These are phyloP conservation scores for Stachybotrys chlorohalonatus DNA, from an alignment of 2,329 filamentous ascomycete species.

Conservation along the genomic window DNA sequence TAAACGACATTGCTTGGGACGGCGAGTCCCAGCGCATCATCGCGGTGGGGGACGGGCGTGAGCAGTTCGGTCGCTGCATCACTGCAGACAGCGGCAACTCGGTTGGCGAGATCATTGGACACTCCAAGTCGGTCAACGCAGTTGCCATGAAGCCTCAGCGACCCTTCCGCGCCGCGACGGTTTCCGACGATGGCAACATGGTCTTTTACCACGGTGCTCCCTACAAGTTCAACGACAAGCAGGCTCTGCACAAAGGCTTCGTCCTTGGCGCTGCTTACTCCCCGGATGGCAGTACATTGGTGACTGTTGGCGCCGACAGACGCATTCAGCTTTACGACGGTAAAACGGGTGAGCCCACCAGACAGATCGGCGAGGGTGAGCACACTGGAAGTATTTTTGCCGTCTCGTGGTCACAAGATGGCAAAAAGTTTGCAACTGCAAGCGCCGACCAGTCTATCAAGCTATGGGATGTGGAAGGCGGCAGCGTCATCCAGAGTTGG, in stretches of 20 bases:
- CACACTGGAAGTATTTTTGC: constrained; percentile 92
- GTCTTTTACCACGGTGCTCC: constrained; percentile 91
- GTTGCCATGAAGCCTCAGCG: constrained; percentile 84
- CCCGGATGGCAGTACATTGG: constrained; percentile 72
- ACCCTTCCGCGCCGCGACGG: constrained; percentile 85
- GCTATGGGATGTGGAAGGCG: constrained; percentile 82
- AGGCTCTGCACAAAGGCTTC: constrained; percentile 76
- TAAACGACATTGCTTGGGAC: constrained; percentile 97
- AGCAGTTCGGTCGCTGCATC: constrained; percentile 88
- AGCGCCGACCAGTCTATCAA: constrained; percentile 93
- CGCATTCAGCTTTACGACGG: constrained; percentile 93
- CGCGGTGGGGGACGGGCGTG: constrained; percentile 89
- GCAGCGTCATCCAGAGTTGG: constrained; percentile 74
- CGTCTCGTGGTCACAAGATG: constrained; percentile 83
- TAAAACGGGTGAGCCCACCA: constrained; percentile 79
- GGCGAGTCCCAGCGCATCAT: constrained; percentile 95
- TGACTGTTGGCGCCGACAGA: constrained; percentile 87
- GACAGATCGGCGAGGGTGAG: constrained; percentile 68
- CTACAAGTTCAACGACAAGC: constrained; percentile 90
- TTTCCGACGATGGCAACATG: constrained; percentile 79
- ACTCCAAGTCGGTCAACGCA: constrained; percentile 83
- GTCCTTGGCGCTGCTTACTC: constrained; percentile 84
- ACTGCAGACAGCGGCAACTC: constrained; percentile 94
- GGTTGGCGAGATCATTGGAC: constrained; percentile 87
- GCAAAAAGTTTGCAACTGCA: constrained; percentile 77